These are phyloP conservation scores for Puccinellia tenuiflora DNA, from an alignment of 176 grass and related monocot species.

Conservation along the genomic window DNA sequence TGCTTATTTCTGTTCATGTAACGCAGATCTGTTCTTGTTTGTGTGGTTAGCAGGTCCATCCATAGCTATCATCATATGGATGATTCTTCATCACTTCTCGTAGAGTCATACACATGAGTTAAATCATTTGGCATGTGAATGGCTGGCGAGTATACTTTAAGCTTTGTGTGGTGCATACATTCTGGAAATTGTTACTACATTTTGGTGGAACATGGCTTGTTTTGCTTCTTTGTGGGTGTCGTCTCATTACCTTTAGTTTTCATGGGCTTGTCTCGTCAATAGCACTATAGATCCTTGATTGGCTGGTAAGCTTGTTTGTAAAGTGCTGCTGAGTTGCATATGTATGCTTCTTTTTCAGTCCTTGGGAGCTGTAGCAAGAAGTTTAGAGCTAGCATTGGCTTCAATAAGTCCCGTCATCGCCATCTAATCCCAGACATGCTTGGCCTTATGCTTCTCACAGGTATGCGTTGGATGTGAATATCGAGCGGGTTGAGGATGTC, in stretches of 20 bases:
- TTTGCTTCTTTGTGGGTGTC: not conserved
- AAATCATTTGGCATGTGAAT: not conserved
- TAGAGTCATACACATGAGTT: not conserved
- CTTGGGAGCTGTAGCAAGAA: not conserved
- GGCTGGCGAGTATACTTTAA: not conserved
- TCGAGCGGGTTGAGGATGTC: conserved; percentile 75
- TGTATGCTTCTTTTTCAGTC: not conserved
- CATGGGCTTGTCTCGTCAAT: not conserved
- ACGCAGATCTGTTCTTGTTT: not conserved
- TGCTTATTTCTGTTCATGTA: not conserved
- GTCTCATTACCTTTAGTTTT: not conserved
- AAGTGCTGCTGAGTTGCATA: not conserved
- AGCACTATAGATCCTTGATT: not conserved
- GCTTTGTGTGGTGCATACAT: not conserved
- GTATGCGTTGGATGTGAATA: conserved; percentile 83
- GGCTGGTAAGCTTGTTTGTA: not conserved
- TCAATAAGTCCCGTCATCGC: not conserved
- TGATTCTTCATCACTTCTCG: not conserved
- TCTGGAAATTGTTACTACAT: not conserved
- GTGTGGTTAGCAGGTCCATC: not conserved
- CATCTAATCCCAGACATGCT: not conserved
- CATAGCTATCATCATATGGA: not conserved
- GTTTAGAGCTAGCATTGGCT: not conserved
- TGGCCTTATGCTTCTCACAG: conserved; percentile 28
- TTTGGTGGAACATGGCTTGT: not conserved